Percentiles rank a stretch among this genome's conserved stretches.
Conservation (phyloP, 202 grass and related monocot genomes). For the Bolboschoenoplectus hybrid region DNA sequence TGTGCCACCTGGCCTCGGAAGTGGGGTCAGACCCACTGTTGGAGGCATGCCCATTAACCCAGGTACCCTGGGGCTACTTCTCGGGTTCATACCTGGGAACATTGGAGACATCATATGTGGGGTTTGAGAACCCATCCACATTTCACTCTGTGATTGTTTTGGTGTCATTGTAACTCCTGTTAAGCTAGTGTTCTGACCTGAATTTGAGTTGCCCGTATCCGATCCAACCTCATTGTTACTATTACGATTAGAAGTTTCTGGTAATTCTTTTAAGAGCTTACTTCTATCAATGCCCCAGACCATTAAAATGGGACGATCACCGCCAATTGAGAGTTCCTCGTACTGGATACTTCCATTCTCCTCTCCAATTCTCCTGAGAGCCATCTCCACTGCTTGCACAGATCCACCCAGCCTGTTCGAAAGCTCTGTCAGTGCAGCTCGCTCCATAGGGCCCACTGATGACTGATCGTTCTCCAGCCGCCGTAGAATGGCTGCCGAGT, state of each 20-base stretch:
- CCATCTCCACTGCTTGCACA: constrained; percentile 55
- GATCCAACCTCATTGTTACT: constrained; percentile 40
- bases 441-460: constrained; percentile 60
- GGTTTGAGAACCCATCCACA: constrained; percentile 68
- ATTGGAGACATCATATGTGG: constrained; percentile 72
- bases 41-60: constrained; percentile 51
- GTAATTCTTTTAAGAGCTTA: constrained; percentile 93
- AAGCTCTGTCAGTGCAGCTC: constrained; percentile 68
- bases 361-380: constrained; percentile 81
- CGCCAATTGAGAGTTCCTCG: constrained; percentile 81
- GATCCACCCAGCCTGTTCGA: constrained; percentile 68
- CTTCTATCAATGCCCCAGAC: constrained; percentile 92
- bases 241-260: constrained; percentile 61
- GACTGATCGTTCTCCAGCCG: constrained; percentile 73
- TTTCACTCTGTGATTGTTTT: constrained; percentile 63
- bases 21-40: constrained; percentile 54
- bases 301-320: constrained; percentile 72
- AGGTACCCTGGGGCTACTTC: constrained; percentile 64
- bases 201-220: constrained; percentile 24
- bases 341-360: constrained; percentile 75
- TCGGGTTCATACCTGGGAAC: constrained; percentile 53
- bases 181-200: constrained; percentile 42
- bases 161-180: constrained; percentile 47
- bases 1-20: constrained; percentile 52
- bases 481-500: constrained; percentile 73